Evolutionary conservation across 2,329 filamentous ascomycete species (phyloP), one percentile per base, ranked within the genome.

Genomic region (Mollisia scopiformis): DNA sequence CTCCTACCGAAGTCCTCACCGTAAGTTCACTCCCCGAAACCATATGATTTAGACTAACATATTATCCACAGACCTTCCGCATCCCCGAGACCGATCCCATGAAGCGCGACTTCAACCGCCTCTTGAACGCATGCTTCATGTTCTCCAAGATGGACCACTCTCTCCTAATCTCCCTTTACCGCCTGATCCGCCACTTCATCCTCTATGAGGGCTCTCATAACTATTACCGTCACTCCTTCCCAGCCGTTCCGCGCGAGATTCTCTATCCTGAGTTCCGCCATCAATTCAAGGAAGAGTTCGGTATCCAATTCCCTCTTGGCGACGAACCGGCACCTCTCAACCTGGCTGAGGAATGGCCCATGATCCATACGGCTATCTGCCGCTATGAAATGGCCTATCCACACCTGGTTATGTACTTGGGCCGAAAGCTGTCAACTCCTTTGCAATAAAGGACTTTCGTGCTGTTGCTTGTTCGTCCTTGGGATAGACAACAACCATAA

Each of bases 1-100:
- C 59, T 5, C 43, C 58, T 13, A 53, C 59, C 23, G 66, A 69
- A 58, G 65, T 72, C 19, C 65, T 72, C 5, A 68, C 65, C 54
- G 68, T 69, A 63, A 63, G 66, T 62, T 21, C 28, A 27, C 28
- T 19, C 14, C 30, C 4, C 2, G 11, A 30, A n/a, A n/a, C n/a
- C n/a, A 39, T 51, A 13, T 27, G 35, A 7, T 43, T 27, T 27
- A 39, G 52, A 55, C 23, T 43, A 23, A 49, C 61, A 43, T 53
- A 52, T 19, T 21, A 23, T 13, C n/a, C 31, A 16, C 25, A 69
- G 67, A 66, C 63, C 10, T 56, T 72, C 16, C 60, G 58, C 21
- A 59, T 71, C 31, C 56, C 41, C 4, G 19, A 49, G 1, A 51
- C 39, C 35, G 63, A 68, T 47, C 46, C 19, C 21, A 55, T 58